A percentile compares a stretch with the other conserved stretches of the same genome.
Evolutionary conservation across 352 stramenopile genomes (phyloP).

Genomic region (Phytophthora boehmeriae): DNA sequence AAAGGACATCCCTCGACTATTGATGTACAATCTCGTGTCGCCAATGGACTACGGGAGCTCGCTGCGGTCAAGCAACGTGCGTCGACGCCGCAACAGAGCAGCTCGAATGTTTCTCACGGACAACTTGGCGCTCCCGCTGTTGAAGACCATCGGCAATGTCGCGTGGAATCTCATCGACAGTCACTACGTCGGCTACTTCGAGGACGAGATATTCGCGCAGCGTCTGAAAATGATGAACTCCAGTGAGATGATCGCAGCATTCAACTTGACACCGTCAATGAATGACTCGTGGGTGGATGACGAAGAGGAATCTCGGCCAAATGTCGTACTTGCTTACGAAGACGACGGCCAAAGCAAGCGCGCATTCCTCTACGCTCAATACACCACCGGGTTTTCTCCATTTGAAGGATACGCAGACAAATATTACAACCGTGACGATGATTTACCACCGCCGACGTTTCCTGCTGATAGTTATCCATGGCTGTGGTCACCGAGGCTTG

Average conservation of each 20-base stretch:
- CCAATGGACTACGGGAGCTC: slow-evolving; percentile 47
- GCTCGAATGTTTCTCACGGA: slow-evolving; percentile 44
- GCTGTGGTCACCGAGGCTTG: slow-evolving; percentile 43
- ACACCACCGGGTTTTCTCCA: slow-evolving; percentile 43
- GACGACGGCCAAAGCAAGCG: slow-evolving; percentile 31
- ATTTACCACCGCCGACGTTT: slow-evolving; percentile 37
- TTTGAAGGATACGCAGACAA: slow-evolving; percentile 48
- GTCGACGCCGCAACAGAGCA: slow-evolving; percentile 41
- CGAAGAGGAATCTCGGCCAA: slow-evolving; percentile 30
- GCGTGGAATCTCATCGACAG: slow-evolving; percentile 38
- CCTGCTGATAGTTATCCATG: slow-evolving; percentile 56
- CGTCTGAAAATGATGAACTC: slow-evolving; percentile 44
- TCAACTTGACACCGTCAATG: slow-evolving; percentile 38
- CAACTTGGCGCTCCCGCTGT: slow-evolving; percentile 37
- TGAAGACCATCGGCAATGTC: slow-evolving; percentile 40
- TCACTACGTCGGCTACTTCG: slow-evolving; percentile 48
- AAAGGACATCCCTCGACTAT: slow-evolving; percentile 30
- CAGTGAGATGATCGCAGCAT: slow-evolving; percentile 41
- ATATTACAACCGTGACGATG: slow-evolving; percentile 52
- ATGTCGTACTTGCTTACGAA: slow-evolving; percentile 34
- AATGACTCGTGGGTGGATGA: slow-evolving; percentile 13
- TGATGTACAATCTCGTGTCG: slow-evolving; percentile 64
- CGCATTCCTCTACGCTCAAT: slow-evolving; percentile 20
- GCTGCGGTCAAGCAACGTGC: slow-evolving; percentile 36
- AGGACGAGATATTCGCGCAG: slow-evolving; percentile 34